Base-by-base conservation (phyloP, 371 early-diverging fungal genomes). In the Blakeslea trispora region DNA sequence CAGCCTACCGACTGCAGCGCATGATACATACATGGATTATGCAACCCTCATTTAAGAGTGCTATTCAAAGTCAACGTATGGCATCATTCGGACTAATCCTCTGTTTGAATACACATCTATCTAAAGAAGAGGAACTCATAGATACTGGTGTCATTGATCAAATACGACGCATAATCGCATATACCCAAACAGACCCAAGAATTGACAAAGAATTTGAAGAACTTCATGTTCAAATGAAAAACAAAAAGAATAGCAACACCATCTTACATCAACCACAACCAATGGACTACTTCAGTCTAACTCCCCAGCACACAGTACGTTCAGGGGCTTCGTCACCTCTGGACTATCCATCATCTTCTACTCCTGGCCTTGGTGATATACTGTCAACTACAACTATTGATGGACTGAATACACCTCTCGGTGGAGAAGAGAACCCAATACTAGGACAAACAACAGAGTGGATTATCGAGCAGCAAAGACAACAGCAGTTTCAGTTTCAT, bases 21-120 rank as follows among this genome's bases (percentile, higher is more conserved):
- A 64, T 64, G 64, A 51, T 64, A 6, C 50, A 64, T 28, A 64
- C 49, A 4, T 50, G 54, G 50, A 41, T 58, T 6, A 41, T 17
- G 0, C 44, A 53, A 22, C 4, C 55, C 23, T 45, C 22, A 14
- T 64, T 64, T 49, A 34, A 39, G 2, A 50, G 55, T 24, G 55
- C 64, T 3, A 49, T 64, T 10, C 59, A 58, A 13, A 54, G 59
- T 24, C 43, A 31, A 31, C 59, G 64, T 19, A 64, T 64, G 64
- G 59, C 59, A 1, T 42, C 49, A 11, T 64, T 64, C 54, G 64
- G 52, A 15, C 45, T 64, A 1, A 44, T 59, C 41, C 43, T 64
- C 5, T 64, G 59, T 19, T 45, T 64, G 21, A 55, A 64, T 13
- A 28, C 53, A 18, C 54, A 64, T 19, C 31, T 55, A 24, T 43